Percentiles rank a stretch among this genome's conserved stretches.
Conservation (phyloP, 2,329 filamentous ascomycete species). For the Lecanicillium sp. region DNA sequence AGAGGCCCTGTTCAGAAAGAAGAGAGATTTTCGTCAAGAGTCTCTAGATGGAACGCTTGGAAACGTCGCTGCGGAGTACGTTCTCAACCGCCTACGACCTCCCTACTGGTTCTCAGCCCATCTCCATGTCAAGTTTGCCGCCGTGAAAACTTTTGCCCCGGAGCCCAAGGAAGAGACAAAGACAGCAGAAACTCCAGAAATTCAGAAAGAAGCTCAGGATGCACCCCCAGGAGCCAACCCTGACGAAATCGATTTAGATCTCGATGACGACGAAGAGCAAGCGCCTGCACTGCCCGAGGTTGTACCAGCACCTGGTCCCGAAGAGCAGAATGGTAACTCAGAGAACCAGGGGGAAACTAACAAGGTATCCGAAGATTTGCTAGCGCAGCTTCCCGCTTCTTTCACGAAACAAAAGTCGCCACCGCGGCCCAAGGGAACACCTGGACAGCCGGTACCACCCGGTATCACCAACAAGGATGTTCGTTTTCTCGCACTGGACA, state of each 20-base stretch:
- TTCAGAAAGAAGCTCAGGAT: background rate
- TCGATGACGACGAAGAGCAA: slow-evolving; percentile 46
- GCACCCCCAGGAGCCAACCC: slow-evolving; percentile 40
- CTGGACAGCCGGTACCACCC: slow-evolving; percentile 59
- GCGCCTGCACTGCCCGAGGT: slow-evolving; percentile 21
- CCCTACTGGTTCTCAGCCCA: slow-evolving; percentile 91
- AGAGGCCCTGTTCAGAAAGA: slow-evolving; percentile 61
- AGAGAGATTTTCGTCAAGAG: slow-evolving; percentile 70
- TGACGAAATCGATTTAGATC: slow-evolving; percentile 66
- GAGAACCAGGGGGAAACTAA: slow-evolving; percentile 17
- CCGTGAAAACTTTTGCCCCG: slow-evolving; percentile 53
- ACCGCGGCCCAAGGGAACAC: slow-evolving; percentile 31
- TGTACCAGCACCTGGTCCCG: slow-evolving; percentile 6
- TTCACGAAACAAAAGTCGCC: slow-evolving; percentile 53
- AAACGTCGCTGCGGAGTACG: slow-evolving; percentile 69
- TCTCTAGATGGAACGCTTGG: slow-evolving; percentile 70
- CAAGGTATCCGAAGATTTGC: slow-evolving; percentile 55
- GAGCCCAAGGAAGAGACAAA: slow-evolving; percentile 16
- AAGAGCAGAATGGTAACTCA: background rate
- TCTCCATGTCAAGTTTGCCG: slow-evolving; percentile 81
- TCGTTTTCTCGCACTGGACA: slow-evolving; percentile 84
- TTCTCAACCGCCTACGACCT: slow-evolving; percentile 76
- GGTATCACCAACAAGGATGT: slow-evolving; percentile 74
- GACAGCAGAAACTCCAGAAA: background rate
- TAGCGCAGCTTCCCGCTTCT: slow-evolving; percentile 69